phyloP scores from a whole-genome alignment of 495 filamentous ascomycete genomes.

The Xylaria curta region DNA sequence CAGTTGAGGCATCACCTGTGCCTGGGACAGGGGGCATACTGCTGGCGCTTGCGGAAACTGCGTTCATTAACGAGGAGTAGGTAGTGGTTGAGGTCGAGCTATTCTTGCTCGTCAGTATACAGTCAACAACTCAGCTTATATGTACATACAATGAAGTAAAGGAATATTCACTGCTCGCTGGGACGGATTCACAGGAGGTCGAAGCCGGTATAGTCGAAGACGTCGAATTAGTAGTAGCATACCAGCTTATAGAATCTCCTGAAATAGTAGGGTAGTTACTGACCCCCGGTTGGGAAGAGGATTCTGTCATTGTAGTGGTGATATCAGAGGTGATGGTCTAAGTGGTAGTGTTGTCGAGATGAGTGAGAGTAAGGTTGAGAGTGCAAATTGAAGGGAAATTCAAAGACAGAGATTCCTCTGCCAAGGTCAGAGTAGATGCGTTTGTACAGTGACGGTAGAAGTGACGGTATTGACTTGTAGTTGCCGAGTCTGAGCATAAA shows the following conservation, averaged over 20 bases:
- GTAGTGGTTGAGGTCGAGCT: conserved; percentile 20
- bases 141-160: conserved; percentile 10
- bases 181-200: not conserved
- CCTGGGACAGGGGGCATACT: too few relatives aligned
- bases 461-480: conserved; percentile 33
- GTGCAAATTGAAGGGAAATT: conserved; percentile 21
- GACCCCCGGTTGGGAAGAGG: conserved; percentile 12
- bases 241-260: conserved; percentile 14
- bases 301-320: conserved; percentile 21
- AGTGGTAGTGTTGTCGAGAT: conserved; percentile 20
- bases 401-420: conserved; percentile 22
- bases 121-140: not conserved
- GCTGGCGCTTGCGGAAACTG: too few relatives aligned
- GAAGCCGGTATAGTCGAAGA: not conserved
- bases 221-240: conserved; percentile 9
- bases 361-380: conserved; percentile 21
- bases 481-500: conserved; percentile 31
- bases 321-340: conserved; percentile 23
- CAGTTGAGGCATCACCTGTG: too few relatives aligned
- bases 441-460: conserved; percentile 35
- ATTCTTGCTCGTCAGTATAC: not conserved
- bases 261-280: conserved; percentile 12
- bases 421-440: conserved; percentile 23
- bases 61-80: too few relatives aligned
- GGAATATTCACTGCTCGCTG: not conserved